Evolutionary conservation across 108 stramenopile species (phyloP).

Genomic region (Skeletonema marinoi): DNA sequence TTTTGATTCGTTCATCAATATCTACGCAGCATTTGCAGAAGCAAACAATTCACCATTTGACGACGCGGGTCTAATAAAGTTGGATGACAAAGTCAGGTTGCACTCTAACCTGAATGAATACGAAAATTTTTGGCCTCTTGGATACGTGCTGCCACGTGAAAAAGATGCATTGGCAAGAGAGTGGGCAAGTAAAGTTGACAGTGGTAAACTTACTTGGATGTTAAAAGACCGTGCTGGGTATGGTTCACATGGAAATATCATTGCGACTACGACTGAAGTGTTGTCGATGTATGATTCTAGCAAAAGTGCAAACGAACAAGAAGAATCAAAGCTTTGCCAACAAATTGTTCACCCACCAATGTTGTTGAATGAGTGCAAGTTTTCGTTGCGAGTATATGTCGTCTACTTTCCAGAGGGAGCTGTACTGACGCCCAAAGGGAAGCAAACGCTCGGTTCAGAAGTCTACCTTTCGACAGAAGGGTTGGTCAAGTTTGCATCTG

Average conservation of each 20-base stretch:
- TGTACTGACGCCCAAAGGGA: slow-evolving; percentile 1
- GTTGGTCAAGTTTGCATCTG: slow-evolving; percentile 70
- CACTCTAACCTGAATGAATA: slow-evolving; percentile 45
- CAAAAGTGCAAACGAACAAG: not conserved
- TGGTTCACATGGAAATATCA: slow-evolving; percentile 75
- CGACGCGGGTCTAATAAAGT: slow-evolving; percentile 56
- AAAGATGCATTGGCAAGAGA: slow-evolving; percentile 10
- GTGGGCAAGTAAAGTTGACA: slow-evolving; percentile 5
- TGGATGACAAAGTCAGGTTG: slow-evolving; percentile 73
- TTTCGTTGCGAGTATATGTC: slow-evolving; percentile 77
- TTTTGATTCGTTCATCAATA: not conserved
- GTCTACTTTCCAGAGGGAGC: slow-evolving; percentile 50
- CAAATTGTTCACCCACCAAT: slow-evolving; percentile 65
- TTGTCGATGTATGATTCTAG: not conserved
- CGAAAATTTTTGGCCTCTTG: slow-evolving; percentile 41
- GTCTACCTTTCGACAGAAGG: slow-evolving; percentile 58
- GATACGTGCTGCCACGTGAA: slow-evolving; percentile 46
- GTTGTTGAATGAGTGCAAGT: slow-evolving; percentile 58
- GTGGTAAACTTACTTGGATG: slow-evolving; percentile 44
- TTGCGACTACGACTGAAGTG: slow-evolving; percentile 45
- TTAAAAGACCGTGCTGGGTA: slow-evolving; percentile 74
- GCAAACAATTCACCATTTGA: slow-evolving; percentile 72
- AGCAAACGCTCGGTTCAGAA: slow-evolving; percentile 8
- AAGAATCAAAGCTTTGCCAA: slow-evolving; percentile 57
- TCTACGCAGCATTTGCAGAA: slow-evolving; percentile 35